phyloP scores from a whole-genome alignment of 148 eudicot species.

The Tetragonia tetragonoides region DNA sequence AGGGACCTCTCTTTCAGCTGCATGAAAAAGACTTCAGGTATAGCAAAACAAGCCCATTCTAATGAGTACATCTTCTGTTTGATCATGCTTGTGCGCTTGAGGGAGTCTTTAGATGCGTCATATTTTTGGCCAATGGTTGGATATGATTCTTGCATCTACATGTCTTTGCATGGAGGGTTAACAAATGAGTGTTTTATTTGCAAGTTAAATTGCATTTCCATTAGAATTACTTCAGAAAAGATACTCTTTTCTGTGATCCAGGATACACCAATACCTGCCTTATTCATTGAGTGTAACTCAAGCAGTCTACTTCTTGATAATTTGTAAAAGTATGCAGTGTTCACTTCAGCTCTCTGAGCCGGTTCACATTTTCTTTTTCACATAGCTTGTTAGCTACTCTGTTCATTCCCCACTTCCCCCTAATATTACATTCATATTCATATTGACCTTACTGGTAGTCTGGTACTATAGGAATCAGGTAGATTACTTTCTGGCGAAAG shows the following conservation, averaged over 20 bases:
- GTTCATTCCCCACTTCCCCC: neutral
- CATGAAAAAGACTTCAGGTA: conserved; percentile 76
- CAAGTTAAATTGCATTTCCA: neutral
- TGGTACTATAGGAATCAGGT: conserved; percentile 59
- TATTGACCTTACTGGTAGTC: conserved; percentile 22
- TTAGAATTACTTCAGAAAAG: neutral
- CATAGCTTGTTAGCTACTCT: neutral
- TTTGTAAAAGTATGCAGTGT: neutral
- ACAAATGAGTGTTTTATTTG: neutral
- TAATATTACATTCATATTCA: neutral
- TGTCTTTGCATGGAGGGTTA: neutral
- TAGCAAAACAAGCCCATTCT: neutral
- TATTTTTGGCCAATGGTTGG: neutral
- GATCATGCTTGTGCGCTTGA: neutral
- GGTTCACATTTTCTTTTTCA: neutral
- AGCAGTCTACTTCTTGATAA: neutral
- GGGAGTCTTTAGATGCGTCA: neutral
- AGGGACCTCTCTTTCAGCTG: conserved; percentile 71
- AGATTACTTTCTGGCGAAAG: conserved; percentile 66
- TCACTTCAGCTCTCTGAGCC: neutral
- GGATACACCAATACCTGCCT: neutral
- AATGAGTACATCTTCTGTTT: neutral
- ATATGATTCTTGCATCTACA: neutral
- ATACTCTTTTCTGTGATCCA: neutral
- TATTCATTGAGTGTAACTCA: neutral